phyloP scores from a whole-genome alignment of 768 basidiomycete species.

The Podaxis sp. region DNA sequence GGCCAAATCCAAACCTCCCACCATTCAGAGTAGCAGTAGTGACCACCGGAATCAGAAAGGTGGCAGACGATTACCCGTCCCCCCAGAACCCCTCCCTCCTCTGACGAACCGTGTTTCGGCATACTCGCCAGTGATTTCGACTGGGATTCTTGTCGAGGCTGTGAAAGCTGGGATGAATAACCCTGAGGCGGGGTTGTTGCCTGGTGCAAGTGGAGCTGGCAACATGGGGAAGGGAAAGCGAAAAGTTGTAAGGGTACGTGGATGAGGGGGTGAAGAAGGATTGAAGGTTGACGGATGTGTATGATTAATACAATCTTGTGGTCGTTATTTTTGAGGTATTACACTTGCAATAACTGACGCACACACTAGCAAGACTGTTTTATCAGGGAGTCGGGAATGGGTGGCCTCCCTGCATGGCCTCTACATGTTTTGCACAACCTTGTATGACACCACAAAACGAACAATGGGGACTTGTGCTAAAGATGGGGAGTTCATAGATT shows the following conservation, averaged over 20 bases:
- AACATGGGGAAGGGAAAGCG: constrained; percentile 70
- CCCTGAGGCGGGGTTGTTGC: constrained; percentile 31
- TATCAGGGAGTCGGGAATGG: too few species aligned
- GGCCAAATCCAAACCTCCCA: constrained; percentile 11
- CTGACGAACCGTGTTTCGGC: constrained; percentile 74
- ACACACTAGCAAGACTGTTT: too few species aligned
- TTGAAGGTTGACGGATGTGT: background rate
- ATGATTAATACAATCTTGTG: constrained; percentile 5
- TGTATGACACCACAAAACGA: too few species aligned
- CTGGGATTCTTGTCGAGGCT: constrained; percentile 78
- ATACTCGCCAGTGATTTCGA: constrained; percentile 76
- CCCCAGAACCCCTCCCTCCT: constrained; percentile 75
- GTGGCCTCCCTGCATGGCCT: too few species aligned
- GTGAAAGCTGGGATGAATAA: constrained; percentile 82
- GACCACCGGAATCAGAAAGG: constrained; percentile 26
- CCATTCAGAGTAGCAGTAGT: constrained; percentile 3
- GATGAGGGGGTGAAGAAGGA: constrained; percentile 28
- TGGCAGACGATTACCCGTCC: constrained; percentile 58
- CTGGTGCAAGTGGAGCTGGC: constrained; percentile 33
- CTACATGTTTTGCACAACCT: too few species aligned
- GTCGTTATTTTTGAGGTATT: background rate
- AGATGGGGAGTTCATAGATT: too few species aligned
- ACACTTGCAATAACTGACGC: too few species aligned
- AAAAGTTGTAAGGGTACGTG: constrained; percentile 77
- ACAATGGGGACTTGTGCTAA: too few species aligned